These are phyloP conservation scores for Arabidopsis suecica DNA, from an alignment of 345 rosid genomes.

Conservation along the genomic window DNA sequence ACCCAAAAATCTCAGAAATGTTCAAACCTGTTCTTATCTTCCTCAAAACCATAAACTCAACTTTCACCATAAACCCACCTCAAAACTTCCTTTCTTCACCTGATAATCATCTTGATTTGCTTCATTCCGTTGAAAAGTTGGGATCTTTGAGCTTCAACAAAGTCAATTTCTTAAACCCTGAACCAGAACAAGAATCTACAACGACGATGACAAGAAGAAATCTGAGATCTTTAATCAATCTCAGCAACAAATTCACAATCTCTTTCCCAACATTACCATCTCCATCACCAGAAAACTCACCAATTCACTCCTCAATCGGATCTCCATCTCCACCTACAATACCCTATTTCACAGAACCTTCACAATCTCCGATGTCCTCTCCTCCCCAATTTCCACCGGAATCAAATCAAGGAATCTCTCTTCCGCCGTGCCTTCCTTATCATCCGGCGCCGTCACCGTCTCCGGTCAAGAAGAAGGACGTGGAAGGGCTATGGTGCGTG, in stretches of 20 bases:
- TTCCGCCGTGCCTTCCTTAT: constrained; percentile 47
- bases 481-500: constrained; percentile 72
- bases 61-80: constrained; percentile 57
- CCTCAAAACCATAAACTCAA: constrained; percentile 58
- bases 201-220: constrained; percentile 46
- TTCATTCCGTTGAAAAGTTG: constrained; percentile 46
- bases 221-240: constrained; percentile 48
- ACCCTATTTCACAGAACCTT: constrained; percentile 41
- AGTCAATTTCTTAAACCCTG: constrained; percentile 54
- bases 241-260: constrained; percentile 39
- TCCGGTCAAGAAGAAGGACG: constrained; percentile 20
- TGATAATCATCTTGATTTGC: constrained; percentile 45
- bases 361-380: constrained; percentile 19
- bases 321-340: constrained; percentile 57
- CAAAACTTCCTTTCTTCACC: constrained; percentile 46
- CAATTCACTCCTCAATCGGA: constrained; percentile 53
- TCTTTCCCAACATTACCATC: constrained; percentile 58
- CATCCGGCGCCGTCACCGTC: constrained; percentile 32
- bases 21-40: constrained; percentile 51
- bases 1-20: constrained; percentile 25
- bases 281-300: constrained; percentile 54
- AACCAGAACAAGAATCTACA: constrained; percentile 18
- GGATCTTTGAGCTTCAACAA: constrained; percentile 52
- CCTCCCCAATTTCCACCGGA: constrained; percentile 52
- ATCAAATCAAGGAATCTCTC: constrained; percentile 42